A percentile compares a stretch with the other conserved stretches of the same genome.
Evolutionary conservation across 345 rosid species (phyloP).

Genomic region (Populus ilicifolia): DNA sequence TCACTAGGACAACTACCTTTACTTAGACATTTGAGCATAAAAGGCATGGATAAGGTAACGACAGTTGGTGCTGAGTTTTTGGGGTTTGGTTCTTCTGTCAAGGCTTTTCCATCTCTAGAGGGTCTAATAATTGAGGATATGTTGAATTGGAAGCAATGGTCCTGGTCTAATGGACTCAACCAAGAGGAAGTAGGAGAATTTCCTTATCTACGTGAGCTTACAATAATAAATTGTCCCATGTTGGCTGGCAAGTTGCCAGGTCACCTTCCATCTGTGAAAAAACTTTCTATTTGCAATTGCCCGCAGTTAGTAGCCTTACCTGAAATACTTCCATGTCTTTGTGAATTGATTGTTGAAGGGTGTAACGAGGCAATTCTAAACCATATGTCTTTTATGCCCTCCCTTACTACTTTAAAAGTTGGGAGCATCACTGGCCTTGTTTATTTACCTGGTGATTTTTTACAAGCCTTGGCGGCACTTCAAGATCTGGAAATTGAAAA

Average conservation of each 20-base stretch:
- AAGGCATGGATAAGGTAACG: neutral
- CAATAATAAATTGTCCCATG: conserved; percentile 8
- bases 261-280: neutral
- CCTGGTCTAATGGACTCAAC: neutral
- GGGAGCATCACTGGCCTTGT: neutral
- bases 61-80: conserved; percentile 11
- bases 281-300: conserved; percentile 1
- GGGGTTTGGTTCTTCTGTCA: conserved; percentile 4
- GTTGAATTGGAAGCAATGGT: conserved; percentile 14
- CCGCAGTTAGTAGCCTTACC: neutral
- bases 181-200: neutral
- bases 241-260: conserved; percentile 6
- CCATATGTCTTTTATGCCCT: conserved; percentile 2
- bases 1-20: conserved; percentile 3
- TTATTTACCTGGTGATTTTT: neutral
- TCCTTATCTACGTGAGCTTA: neutral
- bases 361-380: neutral
- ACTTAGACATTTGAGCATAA: conserved; percentile 9
- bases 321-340: conserved; percentile 5
- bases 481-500: conserved; percentile 5
- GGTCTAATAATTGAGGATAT: conserved; percentile 14
- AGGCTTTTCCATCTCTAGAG: conserved; percentile 14
- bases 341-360: neutral
- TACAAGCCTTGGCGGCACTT: conserved; percentile 2
- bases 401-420: conserved; percentile 12